Evolutionary conservation across 768 basidiomycete species (phyloP).

Genomic region (Tulasnella sp.): DNA sequence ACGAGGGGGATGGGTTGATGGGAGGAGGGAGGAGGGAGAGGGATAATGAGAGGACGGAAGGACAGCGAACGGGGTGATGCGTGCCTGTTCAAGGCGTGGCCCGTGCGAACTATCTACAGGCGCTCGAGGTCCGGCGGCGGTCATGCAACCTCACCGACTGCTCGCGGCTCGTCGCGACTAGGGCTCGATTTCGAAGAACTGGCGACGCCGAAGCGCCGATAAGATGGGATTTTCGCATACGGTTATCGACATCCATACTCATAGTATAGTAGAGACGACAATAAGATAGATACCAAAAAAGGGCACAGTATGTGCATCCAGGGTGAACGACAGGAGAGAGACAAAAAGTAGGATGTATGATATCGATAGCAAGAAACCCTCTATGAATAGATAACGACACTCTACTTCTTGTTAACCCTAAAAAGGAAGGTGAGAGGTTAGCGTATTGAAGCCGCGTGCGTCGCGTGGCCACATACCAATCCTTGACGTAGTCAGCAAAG

Average conservation of each 20-base stretch:
- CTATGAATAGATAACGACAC: constrained; percentile 5
- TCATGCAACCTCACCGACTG: constrained; percentile 1
- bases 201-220: background rate
- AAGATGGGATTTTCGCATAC: constrained; percentile 10
- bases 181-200: background rate
- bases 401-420: constrained; percentile 30
- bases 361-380: background rate
- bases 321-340: background rate
- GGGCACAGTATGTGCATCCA: background rate
- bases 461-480: constrained; percentile 48
- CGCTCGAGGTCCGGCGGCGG: constrained; percentile 7
- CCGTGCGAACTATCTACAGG: constrained; percentile 4
- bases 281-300: constrained; percentile 14
- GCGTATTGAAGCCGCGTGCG: background rate
- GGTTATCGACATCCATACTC: constrained; percentile 9
- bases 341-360: background rate
- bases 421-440: background rate
- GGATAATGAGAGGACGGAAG: background rate
- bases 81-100: constrained; percentile 8
- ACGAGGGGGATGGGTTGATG: background rate
- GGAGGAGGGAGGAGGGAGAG: constrained; percentile 7
- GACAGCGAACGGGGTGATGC: constrained; percentile 4
- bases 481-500: constrained; percentile 92
- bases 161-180: background rate
- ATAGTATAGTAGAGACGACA: background rate